These are phyloP conservation scores for Cucurbita maxima DNA, from an alignment of 306 rosid species.

Conservation along the genomic window DNA sequence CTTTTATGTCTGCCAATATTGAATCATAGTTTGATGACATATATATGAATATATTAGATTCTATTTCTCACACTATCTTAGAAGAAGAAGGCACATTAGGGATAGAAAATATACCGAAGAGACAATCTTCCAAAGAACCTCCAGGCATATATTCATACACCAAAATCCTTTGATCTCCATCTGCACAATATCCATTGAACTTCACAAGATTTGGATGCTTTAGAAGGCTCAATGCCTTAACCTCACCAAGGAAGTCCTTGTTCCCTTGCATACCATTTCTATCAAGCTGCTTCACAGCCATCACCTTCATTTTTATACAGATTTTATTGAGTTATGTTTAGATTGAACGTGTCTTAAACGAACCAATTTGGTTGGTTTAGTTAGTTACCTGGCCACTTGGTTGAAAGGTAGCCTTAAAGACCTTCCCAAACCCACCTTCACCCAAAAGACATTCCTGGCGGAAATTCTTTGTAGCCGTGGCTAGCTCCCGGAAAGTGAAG, in stretches of 20 bases:
- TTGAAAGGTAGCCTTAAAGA: conserved; percentile 62
- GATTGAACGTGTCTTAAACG: not conserved
- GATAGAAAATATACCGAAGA: conserved; percentile 35
- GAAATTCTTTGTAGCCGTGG: conserved; percentile 80
- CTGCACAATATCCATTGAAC: conserved; percentile 80
- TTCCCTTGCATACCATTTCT: conserved; percentile 57
- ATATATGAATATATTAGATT: not conserved
- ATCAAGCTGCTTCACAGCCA: conserved; percentile 94
- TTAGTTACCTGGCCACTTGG: conserved; percentile 48
- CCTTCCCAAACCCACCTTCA: conserved; percentile 92
- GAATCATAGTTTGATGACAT: not conserved
- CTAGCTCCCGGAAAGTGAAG: conserved; percentile 78
- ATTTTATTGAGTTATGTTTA: not conserved
- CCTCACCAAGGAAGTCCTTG: conserved; percentile 66
- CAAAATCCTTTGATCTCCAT: conserved; percentile 89
- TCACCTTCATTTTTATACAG: conserved; percentile 27
- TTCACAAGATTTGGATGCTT: conserved; percentile 63
- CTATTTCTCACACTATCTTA: not conserved
- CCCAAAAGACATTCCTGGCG: conserved; percentile 71
- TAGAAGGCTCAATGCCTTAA: conserved; percentile 43
- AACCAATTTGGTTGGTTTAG: not conserved
- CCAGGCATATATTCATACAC: conserved; percentile 62
- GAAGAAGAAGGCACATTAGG: not conserved
- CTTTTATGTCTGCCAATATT: conserved; percentile 22
- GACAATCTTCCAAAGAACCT: conserved; percentile 39